Conservation (phyloP, 169 alveolate genomes). For the Toxoplasma gondii region DNA sequence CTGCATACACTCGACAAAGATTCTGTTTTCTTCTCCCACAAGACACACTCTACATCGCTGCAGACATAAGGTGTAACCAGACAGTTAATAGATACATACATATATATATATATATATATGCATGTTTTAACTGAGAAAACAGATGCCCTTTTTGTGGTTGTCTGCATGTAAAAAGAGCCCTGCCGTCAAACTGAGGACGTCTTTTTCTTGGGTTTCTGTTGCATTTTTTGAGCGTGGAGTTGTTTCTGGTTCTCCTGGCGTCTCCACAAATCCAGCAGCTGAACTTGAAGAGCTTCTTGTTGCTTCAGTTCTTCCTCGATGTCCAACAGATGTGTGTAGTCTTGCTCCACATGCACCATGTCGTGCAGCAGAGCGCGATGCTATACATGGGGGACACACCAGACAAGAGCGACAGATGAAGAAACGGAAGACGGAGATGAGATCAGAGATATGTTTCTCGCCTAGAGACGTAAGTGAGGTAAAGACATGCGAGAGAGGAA, state of each 20-base stretch:
- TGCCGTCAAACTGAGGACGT: background rate
- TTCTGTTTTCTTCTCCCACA: no score
- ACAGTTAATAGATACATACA: no score
- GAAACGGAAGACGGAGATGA: background rate
- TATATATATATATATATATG: no score
- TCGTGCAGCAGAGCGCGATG: conserved; percentile 26
- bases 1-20: no score
- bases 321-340: background rate
- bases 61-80: no score
- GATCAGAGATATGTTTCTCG: no score
- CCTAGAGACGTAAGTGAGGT: background rate
- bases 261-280: background rate
- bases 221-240: background rate
- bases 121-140: no score
- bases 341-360: background rate
- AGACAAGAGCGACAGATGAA: background rate
- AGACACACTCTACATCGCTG: no score
- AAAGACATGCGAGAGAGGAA: background rate
- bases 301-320: conserved; percentile 5
- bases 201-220: background rate
- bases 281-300: background rate
- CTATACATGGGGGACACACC: background rate
- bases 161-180: background rate
- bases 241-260: background rate
- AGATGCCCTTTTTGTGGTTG: no score